Evolutionary conservation across 2,329 filamentous ascomycete genomes (phyloP).

Genomic region (Simplicillium aogashimaense): DNA sequence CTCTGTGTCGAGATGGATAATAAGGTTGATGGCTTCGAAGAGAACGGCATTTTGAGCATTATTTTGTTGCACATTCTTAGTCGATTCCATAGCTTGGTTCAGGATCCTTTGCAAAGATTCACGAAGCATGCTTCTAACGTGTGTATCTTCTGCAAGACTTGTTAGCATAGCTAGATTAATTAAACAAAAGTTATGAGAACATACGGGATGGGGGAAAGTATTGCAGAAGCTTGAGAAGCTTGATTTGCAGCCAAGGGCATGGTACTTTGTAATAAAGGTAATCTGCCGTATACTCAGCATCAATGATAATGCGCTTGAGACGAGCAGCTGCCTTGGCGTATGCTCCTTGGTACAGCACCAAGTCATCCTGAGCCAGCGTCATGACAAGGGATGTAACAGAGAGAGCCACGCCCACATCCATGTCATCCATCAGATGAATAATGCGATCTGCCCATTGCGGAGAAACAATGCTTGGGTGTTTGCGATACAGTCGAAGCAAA

Average conservation of each 20-base stretch:
- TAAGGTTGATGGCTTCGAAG: constrained; percentile 96
- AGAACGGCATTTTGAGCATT: constrained; percentile 97
- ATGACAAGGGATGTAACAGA: constrained; percentile 95
- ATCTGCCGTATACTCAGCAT: constrained; percentile 79
- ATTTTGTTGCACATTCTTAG: constrained; percentile 98
- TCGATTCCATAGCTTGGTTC: constrained; percentile 82
- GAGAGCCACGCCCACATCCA: constrained; percentile 84
- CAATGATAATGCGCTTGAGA: constrained; percentile 81
- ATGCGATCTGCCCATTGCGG: constrained; percentile 97
- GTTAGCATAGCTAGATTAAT: not conserved
- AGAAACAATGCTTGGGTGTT: constrained; percentile 87
- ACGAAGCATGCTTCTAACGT: constrained; percentile 83
- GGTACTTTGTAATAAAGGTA: constrained; percentile 99
- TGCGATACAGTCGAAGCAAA: constrained; percentile 84
- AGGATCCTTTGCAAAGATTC: constrained; percentile 87
- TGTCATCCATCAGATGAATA: constrained; percentile 97
- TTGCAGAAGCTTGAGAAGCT: constrained; percentile 81
- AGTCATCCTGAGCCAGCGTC: constrained; percentile 84
- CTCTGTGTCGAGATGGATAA: constrained; percentile 95
- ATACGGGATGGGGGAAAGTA: constrained; percentile 90
- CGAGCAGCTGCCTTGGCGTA: constrained; percentile 89
- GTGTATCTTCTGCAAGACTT: constrained; percentile 63
- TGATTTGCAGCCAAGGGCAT: constrained; percentile 96
- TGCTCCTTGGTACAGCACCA: constrained; percentile 88
- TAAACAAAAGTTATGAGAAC: constrained; percentile 15